These are phyloP conservation scores for Pachysandra terminalis DNA, from an alignment of 164 flowering plant species.

Conservation along the genomic window DNA sequence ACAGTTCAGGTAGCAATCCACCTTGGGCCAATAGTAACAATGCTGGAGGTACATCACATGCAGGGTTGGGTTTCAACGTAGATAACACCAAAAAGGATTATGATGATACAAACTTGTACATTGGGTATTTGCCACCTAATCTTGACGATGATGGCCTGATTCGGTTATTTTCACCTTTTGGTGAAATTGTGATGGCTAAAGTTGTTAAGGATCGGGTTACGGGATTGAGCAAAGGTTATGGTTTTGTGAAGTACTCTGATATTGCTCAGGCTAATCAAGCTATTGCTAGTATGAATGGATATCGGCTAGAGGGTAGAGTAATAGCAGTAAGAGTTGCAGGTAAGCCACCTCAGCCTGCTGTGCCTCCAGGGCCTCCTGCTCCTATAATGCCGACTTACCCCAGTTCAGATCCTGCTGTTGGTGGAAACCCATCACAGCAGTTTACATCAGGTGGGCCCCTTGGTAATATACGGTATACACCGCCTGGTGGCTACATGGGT, in stretches of 20 bases:
- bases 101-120: slow-evolving; percentile 86
- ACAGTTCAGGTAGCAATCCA: slow-evolving; percentile 59
- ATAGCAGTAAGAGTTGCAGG: slow-evolving; percentile 97
- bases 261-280: slow-evolving; percentile 81
- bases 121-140: slow-evolving; percentile 87
- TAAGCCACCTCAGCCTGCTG: slow-evolving; percentile 83
- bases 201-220: slow-evolving; percentile 80
- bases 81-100: slow-evolving; percentile 57
- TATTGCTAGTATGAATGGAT: slow-evolving; percentile 76
- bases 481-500: slow-evolving; percentile 50
- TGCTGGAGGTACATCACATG: slow-evolving; percentile 36
- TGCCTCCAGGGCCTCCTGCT: slow-evolving; percentile 77
- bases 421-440: slow-evolving; percentile 78
- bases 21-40: slow-evolving; percentile 67
- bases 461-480: slow-evolving; percentile 34
- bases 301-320: slow-evolving; percentile 73
- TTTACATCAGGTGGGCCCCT: slow-evolving; percentile 62
- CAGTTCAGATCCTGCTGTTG: slow-evolving; percentile 40
- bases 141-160: slow-evolving; percentile 90
- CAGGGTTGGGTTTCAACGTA: slow-evolving; percentile 42
- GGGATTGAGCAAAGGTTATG: slow-evolving; percentile 92
- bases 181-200: slow-evolving; percentile 94
- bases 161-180: slow-evolving; percentile 65
- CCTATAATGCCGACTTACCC: slow-evolving; percentile 52
- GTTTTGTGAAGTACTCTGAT: slow-evolving; percentile 92